These are phyloP conservation scores for Prosopis cineraria DNA, from an alignment of 306 rosid genomes.

Conservation along the genomic window DNA sequence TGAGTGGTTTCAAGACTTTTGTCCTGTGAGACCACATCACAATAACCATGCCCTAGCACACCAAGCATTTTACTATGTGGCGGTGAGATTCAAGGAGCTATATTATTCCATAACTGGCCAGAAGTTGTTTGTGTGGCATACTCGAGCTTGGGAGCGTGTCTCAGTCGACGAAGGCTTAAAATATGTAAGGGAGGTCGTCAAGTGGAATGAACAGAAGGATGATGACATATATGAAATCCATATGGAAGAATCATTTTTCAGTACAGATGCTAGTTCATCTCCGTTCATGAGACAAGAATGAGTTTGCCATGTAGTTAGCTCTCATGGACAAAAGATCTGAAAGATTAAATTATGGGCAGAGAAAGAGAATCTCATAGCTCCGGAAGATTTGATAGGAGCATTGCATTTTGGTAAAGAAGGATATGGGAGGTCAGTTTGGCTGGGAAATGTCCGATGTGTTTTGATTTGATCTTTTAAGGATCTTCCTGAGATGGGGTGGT, in stretches of 20 bases:
- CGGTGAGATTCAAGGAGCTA: constrained; percentile 86
- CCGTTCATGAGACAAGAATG: constrained; percentile 64
- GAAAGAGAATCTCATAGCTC: constrained; percentile 1
- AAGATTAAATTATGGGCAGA: constrained; percentile 11
- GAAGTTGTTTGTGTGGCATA: constrained; percentile 75
- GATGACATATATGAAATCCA: constrained; percentile 55
- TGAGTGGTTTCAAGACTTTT: constrained; percentile 83
- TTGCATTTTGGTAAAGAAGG: constrained; percentile 24
- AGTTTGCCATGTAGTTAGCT: constrained; percentile 25
- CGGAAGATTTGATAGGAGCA: constrained; percentile 37
- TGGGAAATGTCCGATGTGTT: constrained; percentile 30
- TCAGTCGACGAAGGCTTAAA: constrained; percentile 78
- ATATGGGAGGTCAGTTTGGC: constrained; percentile 19
- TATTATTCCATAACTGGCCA: constrained; percentile 58
- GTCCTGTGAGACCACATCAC: constrained; percentile 70
- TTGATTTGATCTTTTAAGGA: constrained; percentile 35
- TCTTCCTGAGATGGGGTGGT: constrained; percentile 33
- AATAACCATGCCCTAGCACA: constrained; percentile 72
- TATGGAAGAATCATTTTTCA: constrained; percentile 75
- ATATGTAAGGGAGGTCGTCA: constrained; percentile 76
- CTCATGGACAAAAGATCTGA: constrained; percentile 21
- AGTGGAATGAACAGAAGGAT: constrained; percentile 83
- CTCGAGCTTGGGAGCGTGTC: constrained; percentile 64
- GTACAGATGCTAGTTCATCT: constrained; percentile 72
- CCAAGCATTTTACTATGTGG: constrained; percentile 73